Percentiles rank a stretch among this genome's conserved stretches.
These are phyloP conservation scores for Ettlia oleoabundans DNA, from an alignment of 139 green algal species.

Conservation along the genomic window DNA sequence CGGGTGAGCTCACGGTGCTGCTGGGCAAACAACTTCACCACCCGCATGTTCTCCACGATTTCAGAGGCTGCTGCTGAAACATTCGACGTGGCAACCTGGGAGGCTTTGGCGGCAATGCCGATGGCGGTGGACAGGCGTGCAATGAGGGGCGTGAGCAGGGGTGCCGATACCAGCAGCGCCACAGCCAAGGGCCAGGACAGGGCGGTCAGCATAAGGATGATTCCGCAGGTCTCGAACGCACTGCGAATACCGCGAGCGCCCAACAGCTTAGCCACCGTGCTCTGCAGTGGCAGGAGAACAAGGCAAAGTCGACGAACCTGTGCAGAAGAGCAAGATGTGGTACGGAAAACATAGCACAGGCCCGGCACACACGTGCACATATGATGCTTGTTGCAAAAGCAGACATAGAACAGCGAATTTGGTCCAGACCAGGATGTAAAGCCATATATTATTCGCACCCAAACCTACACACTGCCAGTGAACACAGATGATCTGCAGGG, in stretches of 20 bases:
- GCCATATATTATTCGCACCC: no score
- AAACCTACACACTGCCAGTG: no score
- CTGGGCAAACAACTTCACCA: conserved; percentile 43
- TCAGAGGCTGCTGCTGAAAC: conserved; percentile 32
- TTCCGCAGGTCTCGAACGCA: conserved; percentile 43
- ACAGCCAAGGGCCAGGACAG: conserved; percentile 37
- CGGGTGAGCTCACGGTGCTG: conserved; percentile 28
- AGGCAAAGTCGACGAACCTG: not conserved
- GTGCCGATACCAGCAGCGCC: conserved; percentile 36
- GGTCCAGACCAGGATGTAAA: no score
- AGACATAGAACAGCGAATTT: no score
- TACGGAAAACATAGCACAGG: not conserved
- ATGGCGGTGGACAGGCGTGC: conserved; percentile 13
- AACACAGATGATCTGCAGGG: no score
- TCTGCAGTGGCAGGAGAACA: conserved; percentile 11
- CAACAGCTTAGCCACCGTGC: conserved; percentile 47
- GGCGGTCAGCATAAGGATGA: conserved; percentile 6
- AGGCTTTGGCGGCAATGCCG: conserved; percentile 3
- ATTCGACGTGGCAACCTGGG: conserved; percentile 15
- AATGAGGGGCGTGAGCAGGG: conserved; percentile 41
- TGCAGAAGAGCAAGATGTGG: not conserved
- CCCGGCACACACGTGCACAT: no score
- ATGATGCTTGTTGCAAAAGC: no score
- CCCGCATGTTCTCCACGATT: conserved; percentile 43
- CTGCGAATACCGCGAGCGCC: conserved; percentile 39